Conservation (phyloP, 129 eudicot genomes). For the Apium graveolens region DNA sequence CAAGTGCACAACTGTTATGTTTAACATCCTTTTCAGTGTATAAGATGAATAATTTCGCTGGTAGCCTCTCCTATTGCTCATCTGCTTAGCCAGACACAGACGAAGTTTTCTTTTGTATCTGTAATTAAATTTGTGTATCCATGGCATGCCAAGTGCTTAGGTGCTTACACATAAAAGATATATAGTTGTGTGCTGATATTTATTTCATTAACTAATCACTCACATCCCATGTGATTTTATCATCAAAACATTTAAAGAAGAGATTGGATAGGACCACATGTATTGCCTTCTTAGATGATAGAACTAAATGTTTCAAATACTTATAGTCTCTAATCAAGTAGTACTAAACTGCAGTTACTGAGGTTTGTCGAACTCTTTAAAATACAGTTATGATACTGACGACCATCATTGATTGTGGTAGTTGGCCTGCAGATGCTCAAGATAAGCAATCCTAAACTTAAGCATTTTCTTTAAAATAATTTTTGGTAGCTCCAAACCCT, state of each 20-base stretch:
- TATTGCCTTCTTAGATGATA: background rate
- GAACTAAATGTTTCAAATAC: background rate
- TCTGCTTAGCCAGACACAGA: background rate
- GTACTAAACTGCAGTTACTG: background rate
- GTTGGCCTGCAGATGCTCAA: slow-evolving; percentile 2
- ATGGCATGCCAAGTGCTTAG: no score
- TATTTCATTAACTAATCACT: background rate
- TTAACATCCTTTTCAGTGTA: background rate
- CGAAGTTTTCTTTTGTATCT: background rate
- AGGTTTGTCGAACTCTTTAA: slow-evolving; percentile 2
- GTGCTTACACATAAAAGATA: background rate
- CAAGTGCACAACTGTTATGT: background rate
- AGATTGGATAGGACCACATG: background rate
- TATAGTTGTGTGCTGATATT: background rate
- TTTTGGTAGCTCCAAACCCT: background rate
- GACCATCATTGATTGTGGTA: slow-evolving; percentile 12
- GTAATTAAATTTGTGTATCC: no score
- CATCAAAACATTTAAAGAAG: background rate
- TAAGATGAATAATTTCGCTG: background rate
- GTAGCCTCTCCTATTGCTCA: background rate
- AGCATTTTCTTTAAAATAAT: background rate
- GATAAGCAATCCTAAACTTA: background rate
- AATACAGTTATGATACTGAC: slow-evolving; percentile 15
- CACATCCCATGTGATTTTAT: background rate
- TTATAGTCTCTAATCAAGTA: background rate